Evolutionary conservation across 441 rosid species (phyloP), one percentile per base, ranked within the genome.

Genomic region (Iberis amara): DNA sequence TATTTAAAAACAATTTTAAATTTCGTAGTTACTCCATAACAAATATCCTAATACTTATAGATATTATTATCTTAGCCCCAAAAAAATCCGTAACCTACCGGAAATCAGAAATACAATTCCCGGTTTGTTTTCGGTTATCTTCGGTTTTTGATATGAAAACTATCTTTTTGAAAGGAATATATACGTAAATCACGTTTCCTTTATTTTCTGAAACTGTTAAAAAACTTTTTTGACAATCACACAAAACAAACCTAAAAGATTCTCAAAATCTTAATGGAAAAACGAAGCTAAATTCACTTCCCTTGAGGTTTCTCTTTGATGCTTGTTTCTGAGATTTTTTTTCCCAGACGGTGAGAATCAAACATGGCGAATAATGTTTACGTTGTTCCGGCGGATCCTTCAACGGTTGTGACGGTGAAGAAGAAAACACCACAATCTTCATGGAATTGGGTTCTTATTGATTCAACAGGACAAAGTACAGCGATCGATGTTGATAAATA

Each of bases 401-500:
- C 66, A 45, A 71, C 73, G 57, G 75, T 61, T 23, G 67, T 78
- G 3, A 37, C 70, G 37, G 79, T 76, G 79, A 86, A 82, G 80
- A 86, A 84, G 77, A 86, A 84, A 73, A 83, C 85, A 65, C 39
- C 78, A 30, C 82, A 73, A 61, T 43, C 88, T 36, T 47, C 88
- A 3, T 58, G 83, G 69, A 86, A 79, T 61, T 92, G 99, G 99
- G 73, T 75, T 7, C 61, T 72, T 8, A 53, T 92, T 8, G 80
- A 81, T 53, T 51, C 75, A 49, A 39, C 68, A 3, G 99, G 99
- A 74, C 3, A 18, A 23, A 69, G 82, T 7, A 65, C 73, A 37
- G 42, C 76, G 39, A 76, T 77, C 8, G 94, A 86, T 59, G 76
- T 70, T 18, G 99, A 92, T 64, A 92, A 89, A 57, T 82, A 86